Evolutionary conservation across 768 basidiomycete species (phyloP).

Genomic region (Nidula microcarpa): DNA sequence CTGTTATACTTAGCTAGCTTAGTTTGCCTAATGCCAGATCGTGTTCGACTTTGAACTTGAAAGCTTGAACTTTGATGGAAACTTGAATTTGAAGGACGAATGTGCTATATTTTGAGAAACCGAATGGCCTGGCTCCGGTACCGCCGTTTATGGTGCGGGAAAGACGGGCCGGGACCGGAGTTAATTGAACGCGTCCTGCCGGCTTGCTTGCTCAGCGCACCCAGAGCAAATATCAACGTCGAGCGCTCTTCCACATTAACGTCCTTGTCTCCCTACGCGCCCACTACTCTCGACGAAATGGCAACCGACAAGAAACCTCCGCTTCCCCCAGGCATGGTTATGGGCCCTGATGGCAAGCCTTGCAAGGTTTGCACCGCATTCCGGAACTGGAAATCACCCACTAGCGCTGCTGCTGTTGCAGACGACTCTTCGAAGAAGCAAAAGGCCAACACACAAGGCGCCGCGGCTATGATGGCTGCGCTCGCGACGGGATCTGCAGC

Average conservation of each 20-base stretch:
- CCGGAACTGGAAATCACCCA: constrained; percentile 59
- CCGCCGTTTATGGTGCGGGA: too few species aligned
- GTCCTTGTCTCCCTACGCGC: not conserved
- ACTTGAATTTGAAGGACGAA: too few species aligned
- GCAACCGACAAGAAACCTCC: constrained; percentile 4
- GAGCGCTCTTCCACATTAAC: not conserved
- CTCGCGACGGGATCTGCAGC: constrained; percentile 20
- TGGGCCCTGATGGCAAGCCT: constrained; percentile 92
- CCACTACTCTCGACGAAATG: not conserved
- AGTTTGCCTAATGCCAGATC: too few species aligned
- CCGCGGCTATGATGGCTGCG: constrained; percentile 11
- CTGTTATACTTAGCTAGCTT: too few species aligned
- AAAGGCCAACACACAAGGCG: not conserved
- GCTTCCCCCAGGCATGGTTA: constrained; percentile 79
- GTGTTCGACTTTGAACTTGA: too few species aligned
- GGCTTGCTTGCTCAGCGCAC: too few species aligned
- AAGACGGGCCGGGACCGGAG: too few species aligned
- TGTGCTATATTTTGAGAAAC: too few species aligned
- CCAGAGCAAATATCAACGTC: too few species aligned
- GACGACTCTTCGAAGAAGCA: not conserved
- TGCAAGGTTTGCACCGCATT: constrained; percentile 91
- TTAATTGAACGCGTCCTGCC: too few species aligned
- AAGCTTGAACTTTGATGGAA: too few species aligned
- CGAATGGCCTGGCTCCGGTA: too few species aligned
- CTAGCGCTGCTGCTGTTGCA: constrained; percentile 23